A percentile compares a stretch with the other conserved stretches of the same genome.
Evolutionary conservation across 768 basidiomycete species (phyloP).

Genomic region (Zangia roseola): DNA sequence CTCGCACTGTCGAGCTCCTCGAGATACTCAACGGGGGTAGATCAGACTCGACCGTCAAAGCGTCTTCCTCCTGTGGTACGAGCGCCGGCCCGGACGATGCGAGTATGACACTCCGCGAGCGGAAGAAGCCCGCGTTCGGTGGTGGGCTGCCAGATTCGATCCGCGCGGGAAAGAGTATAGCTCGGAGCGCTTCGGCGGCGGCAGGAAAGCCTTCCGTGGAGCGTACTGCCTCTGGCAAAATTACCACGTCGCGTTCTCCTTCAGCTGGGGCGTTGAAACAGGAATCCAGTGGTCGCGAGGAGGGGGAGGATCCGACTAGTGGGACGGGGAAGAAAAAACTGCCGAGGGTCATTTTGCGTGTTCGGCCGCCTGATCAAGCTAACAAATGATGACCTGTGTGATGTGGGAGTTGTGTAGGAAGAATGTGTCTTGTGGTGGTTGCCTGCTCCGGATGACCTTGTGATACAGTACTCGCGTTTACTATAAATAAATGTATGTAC

Average conservation of each 20-base stretch:
- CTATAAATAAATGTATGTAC: too few relatives aligned
- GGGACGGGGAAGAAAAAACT: conserved; percentile 46
- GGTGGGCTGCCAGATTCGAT: background rate
- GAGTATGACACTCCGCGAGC: conserved; percentile 48
- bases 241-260: background rate
- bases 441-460: too few relatives aligned
- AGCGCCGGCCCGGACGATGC: background rate
- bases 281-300: background rate
- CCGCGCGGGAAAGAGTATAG: background rate
- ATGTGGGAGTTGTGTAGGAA: too few relatives aligned
- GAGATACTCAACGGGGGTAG: conserved; percentile 3
- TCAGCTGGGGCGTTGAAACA: background rate
- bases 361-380: conserved; percentile 39
- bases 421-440: too few relatives aligned
- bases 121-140: conserved; percentile 31
- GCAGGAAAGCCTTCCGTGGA: conserved; percentile 1
- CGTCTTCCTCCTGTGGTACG: conserved; percentile 1
- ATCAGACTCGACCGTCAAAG: background rate
- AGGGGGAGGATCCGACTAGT: background rate
- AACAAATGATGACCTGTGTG: background rate
- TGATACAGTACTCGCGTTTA: too few relatives aligned
- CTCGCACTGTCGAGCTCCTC: conserved; percentile 42
- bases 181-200: conserved; percentile 6
- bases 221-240: background rate
- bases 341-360: conserved; percentile 54